A percentile compares a stretch with the other conserved stretches of the same genome.
phyloP scores from a whole-genome alignment of 2,329 filamentous ascomycete genomes.

The Aspergillus ustus region DNA sequence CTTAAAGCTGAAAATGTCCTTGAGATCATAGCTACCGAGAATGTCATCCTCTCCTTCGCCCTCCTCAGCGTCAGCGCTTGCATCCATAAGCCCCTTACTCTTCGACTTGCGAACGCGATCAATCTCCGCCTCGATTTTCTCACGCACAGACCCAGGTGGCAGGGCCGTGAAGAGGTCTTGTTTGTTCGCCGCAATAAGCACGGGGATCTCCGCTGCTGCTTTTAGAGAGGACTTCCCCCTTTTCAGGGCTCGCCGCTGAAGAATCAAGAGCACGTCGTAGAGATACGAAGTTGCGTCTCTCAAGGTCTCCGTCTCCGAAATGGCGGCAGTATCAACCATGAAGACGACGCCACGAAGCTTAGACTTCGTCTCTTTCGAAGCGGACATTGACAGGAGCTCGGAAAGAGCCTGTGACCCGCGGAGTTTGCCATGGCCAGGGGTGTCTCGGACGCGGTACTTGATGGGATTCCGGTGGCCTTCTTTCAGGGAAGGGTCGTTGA shows the following conservation, averaged over 20 bases:
- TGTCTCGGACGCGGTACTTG: constrained; percentile 63
- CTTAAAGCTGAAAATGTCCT: constrained; percentile 76
- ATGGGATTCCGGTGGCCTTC: constrained; percentile 42
- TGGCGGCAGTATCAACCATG: constrained; percentile 79
- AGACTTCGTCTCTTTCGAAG: constrained; percentile 39
- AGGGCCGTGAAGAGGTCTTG: constrained; percentile 92
- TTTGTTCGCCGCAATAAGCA: constrained; percentile 93
- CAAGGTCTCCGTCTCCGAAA: constrained; percentile 57
- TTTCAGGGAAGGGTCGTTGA: constrained; percentile 70
- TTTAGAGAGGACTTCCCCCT: constrained; percentile 58
- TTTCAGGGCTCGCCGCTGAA: constrained; percentile 73
- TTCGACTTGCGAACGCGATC: constrained; percentile 75
- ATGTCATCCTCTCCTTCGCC: constrained; percentile 74
- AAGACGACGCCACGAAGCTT: constrained; percentile 76
- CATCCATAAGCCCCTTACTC: constrained; percentile 81
- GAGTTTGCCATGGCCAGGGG: constrained; percentile 93
- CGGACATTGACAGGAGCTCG: constrained; percentile 38
- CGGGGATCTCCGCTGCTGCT: constrained; percentile 64
- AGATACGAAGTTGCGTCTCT: constrained; percentile 80
- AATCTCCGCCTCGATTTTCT: constrained; percentile 78
- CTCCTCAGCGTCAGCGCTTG: constrained; percentile 65
- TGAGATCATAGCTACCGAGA: constrained; percentile 81
- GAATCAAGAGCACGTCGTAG: constrained; percentile 80
- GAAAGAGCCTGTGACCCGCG: constrained; percentile 63
- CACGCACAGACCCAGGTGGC: constrained; percentile 75